A percentile compares a stretch with the other conserved stretches of the same genome.
phyloP scores from a whole-genome alignment of 306 rosid genomes.

The Vachellia pachyceras region DNA sequence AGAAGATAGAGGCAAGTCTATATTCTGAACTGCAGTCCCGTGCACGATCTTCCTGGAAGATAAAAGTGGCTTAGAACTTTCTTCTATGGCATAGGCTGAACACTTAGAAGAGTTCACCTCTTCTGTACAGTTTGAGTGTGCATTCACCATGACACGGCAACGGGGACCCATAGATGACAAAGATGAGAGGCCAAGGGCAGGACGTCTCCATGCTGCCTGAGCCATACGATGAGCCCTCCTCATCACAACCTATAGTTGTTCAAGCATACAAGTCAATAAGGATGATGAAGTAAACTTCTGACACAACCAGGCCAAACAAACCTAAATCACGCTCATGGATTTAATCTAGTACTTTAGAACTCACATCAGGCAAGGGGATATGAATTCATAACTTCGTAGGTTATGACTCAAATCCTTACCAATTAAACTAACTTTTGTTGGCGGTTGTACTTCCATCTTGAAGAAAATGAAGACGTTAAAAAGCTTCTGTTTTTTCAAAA shows the following conservation, averaged over 20 bases:
- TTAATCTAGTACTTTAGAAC: background rate
- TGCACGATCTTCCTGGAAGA: constrained; percentile 49
- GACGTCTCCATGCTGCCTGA: constrained; percentile 96
- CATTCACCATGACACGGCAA: constrained; percentile 53
- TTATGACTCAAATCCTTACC: no score
- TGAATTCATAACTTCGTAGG: no score
- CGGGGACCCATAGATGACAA: constrained; percentile 98
- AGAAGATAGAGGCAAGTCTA: constrained; percentile 60
- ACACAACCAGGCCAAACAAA: constrained; percentile 4
- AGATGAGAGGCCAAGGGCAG: constrained; percentile 69
- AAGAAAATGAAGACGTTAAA: background rate
- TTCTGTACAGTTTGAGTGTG: constrained; percentile 50
- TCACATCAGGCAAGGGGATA: no score
- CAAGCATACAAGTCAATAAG: constrained; percentile 7
- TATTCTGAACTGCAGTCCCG: constrained; percentile 46
- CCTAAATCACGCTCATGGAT: background rate
- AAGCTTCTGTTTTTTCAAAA: background rate
- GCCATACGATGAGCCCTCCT: constrained; percentile 96
- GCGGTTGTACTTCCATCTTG: background rate
- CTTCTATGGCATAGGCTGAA: constrained; percentile 36
- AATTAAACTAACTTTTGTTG: no score
- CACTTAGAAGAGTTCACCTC: constrained; percentile 47
- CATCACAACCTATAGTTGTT: constrained; percentile 75
- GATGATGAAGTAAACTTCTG: background rate
- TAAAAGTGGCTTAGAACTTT: constrained; percentile 55